Base-by-base conservation (phyloP, 202 grass and related monocot species). In the Alloteropsis angusta region DNA sequence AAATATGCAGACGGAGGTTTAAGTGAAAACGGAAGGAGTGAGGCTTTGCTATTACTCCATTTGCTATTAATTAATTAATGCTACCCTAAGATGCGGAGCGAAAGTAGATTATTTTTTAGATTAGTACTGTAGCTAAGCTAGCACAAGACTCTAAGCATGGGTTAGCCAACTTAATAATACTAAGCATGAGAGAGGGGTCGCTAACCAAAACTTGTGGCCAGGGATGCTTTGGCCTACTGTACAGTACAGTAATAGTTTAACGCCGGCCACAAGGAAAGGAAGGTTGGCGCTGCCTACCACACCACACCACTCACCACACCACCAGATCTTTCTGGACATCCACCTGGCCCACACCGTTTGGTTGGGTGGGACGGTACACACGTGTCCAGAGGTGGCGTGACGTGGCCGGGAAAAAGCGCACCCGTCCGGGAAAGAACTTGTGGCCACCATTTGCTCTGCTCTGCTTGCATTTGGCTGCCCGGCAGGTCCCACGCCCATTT, bases 381-480 rank as follows among this genome's bases (percentile, higher is more conserved):
- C 69, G 84, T 75, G 83, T 85, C 39, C 47, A 21, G 8, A 18
- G 56, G 6, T 19, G 30, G 48, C 60, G 80, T 83, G 85, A 83
- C 80, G 74, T 87, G 85, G 80, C 74, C 18, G 22, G 6, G 1
- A 28, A 78, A 87, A 78, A 87, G 85, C 72, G 79, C 65, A 80
- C 25, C 65, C 39, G 6, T 14, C 28, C 2, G 28, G 28, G 28
- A 30, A 30, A 30, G 38, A 5, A 49, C 38, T 56, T 72, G 74
- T 78, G 63, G 82, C 57, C 66, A 74, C 37, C 35, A 36, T 52
- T 53, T 54, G 34, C 34, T 32, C 4, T 45, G 44, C 14, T 47
- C 16, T 47, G 45, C 14, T 47, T 47, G 45, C 28, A 30, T 30
- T 30, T 30, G 28, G 28, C 28, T 30, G 28, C 28, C 28, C 28